Evolutionary conservation across 2,329 filamentous ascomycete species (phyloP).

Genomic region (Cercospora nicotianae): DNA sequence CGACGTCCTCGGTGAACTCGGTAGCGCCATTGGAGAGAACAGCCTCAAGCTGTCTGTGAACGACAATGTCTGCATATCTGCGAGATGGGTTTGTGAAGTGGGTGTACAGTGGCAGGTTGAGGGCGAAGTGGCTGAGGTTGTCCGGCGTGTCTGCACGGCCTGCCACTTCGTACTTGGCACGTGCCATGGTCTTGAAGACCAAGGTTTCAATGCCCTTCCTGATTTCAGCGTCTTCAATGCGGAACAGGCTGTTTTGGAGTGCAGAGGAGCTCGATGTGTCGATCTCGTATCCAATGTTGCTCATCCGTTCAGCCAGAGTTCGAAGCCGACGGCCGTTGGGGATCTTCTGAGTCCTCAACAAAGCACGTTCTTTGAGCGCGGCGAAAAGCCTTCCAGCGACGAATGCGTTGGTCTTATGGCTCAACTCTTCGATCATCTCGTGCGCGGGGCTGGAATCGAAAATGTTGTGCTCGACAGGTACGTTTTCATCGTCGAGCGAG

Average conservation of each 20-base stretch:
- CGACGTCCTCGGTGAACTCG: slow-evolving; percentile 86
- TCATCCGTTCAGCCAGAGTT: slow-evolving; percentile 92
- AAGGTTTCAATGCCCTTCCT: slow-evolving; percentile 98
- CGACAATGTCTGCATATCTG: slow-evolving; percentile 90
- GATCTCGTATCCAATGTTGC: slow-evolving; percentile 82
- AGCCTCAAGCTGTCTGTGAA: slow-evolving; percentile 90
- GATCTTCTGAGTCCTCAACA: slow-evolving; percentile 80
- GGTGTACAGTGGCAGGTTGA: slow-evolving; percentile 92
- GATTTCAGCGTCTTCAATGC: slow-evolving; percentile 81
- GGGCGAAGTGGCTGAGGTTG: slow-evolving; percentile 81
- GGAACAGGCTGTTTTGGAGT: slow-evolving; percentile 92
- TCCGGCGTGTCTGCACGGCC: slow-evolving; percentile 71
- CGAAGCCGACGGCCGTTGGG: slow-evolving; percentile 86
- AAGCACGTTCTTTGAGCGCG: slow-evolving; percentile 84
- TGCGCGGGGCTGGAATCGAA: slow-evolving; percentile 88
- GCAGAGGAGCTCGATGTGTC: slow-evolving; percentile 86
- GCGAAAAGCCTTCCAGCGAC: slow-evolving; percentile 80
- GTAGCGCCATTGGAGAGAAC: slow-evolving; percentile 77
- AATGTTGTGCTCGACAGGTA: slow-evolving; percentile 93
- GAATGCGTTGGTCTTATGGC: slow-evolving; percentile 87
- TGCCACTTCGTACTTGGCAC: slow-evolving; percentile 90
- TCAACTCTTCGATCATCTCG: slow-evolving; percentile 91
- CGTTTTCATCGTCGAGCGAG: slow-evolving; percentile 96
- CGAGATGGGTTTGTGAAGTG: slow-evolving; percentile 96
- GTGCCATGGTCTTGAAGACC: slow-evolving; percentile 90